Evolutionary conservation across 352 stramenopile species (phyloP), one percentile per base, ranked within the genome.

Genomic region (Peronospora belbahrii): DNA sequence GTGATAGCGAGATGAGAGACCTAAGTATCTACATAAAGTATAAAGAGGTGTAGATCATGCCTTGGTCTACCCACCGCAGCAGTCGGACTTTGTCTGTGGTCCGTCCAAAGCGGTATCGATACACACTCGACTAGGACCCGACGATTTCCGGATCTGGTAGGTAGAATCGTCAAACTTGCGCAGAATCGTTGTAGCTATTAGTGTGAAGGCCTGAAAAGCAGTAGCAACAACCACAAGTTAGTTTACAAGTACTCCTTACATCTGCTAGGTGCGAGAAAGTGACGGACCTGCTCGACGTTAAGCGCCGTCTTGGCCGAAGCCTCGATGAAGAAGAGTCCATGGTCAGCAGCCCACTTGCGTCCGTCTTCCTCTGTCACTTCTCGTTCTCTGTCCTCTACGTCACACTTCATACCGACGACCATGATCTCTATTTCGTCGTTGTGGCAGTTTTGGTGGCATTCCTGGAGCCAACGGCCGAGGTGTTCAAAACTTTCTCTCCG

Each of bases 341-440:
- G 64, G 1, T 59, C 56, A 10, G 62, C 42, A 0, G 80, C 75
- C 77, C 77, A 92, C 33, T 59, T 62, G 32, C 70, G 63, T 6
- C 75, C 80, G 52, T 92, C 80, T 6, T 83, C 70, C 28, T 83
- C 75, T 2, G 68, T 63, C 5, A 92, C 77, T 48, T 89, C 56
- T 0, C 80, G 70, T 9, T 83, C 59, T n/a, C 48, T 67, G 9
- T 76, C 59, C 0, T 42, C 28, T 17, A 92, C 47, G 35, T 92
- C 81, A 48, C 71, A 84, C 54, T 92, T 92, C 77, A 89, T 92
- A 23, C 81, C 81, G 11, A 92, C 78, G 43, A 92, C 75, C 73
- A 89, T 86, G 52, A 92, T 83, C 52, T 87, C 77, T 33, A 92
- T 68, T 33, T 77, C 72, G 17, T 87, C 72, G 31, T 89, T 92